Evolutionary conservation across 306 rosid species (phyloP), one percentile per base, ranked within the genome.

Genomic region (Arachis hypogaea): DNA sequence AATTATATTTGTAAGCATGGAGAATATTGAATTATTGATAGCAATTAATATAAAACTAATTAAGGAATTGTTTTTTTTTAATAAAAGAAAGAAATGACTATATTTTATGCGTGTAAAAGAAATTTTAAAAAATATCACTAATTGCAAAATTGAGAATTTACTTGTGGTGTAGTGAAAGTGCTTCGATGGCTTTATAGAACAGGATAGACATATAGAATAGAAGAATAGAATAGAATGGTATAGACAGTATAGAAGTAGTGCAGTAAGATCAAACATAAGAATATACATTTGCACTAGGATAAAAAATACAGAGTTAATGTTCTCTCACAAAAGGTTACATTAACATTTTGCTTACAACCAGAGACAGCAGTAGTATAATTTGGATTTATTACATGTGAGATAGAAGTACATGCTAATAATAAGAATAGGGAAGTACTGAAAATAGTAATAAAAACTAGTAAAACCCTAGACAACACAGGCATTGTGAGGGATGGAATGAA

Each of bases 281-380:
- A 55, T 55, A 18, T 38, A 36, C 36, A 55, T 18, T 56, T 63
- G 46, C 8, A 30, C 29, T 5, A 28, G 45, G 68, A 57, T 36
- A 65, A 40, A 50, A 50, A 11, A 29, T 55, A 33, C 28, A 22
- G 14, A 29, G 64, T 11, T 14, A 0, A 9, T 11, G 54, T 59
- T 59, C 10, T 11, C 57, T 28, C 30, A 62, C 7, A 28, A 51
- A 45, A 72, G 33, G 41, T 38, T 11, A 51, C 40, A 74, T 33
- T 70, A 71, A 46, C 77, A 78, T 44, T 69, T 64, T 74, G 30
- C 9, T 52, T 66, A 77, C 68, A 72, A 45, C 78, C 63, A 71
- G 29, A 68, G 44, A 59, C 76, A 50, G 69, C 44, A 43, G 43
- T 72, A 7, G 43, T 72, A 7, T 11, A 30, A 43, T 29, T n/a